Percentiles rank a stretch among this genome's conserved stretches.
Evolutionary conservation across 495 filamentous ascomycete species (phyloP).

Genomic region (Hypoxylon lienhwacheense): DNA sequence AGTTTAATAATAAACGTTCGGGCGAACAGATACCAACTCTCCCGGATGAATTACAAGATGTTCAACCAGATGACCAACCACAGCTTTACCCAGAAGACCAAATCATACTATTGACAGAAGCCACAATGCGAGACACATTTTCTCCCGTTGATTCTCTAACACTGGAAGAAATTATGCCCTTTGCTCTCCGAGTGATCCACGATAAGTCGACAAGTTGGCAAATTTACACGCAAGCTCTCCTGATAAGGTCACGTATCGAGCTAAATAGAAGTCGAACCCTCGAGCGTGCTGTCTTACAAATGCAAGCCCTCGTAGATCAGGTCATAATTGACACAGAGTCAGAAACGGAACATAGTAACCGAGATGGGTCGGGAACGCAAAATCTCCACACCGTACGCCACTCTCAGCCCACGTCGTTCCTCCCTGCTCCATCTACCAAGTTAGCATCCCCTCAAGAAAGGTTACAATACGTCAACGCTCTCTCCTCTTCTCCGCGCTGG

Average conservation of each 20-base stretch:
- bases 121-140: slow-evolving; percentile 84
- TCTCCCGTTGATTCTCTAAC: slow-evolving; percentile 82
- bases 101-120: slow-evolving; percentile 79
- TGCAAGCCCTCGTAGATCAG: slow-evolving; percentile 95
- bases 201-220: slow-evolving; percentile 97
- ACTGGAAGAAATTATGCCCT: slow-evolving; percentile 88
- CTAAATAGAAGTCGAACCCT: slow-evolving; percentile 79
- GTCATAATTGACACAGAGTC: slow-evolving; percentile 83
- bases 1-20: slow-evolving; percentile 63
- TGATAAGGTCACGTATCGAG: slow-evolving; percentile 88
- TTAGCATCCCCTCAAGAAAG: slow-evolving; percentile 75
- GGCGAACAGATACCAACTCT: slow-evolving; percentile 52
- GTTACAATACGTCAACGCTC: slow-evolving; percentile 76
- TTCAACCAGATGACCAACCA: slow-evolving; percentile 81
- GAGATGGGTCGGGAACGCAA: slow-evolving; percentile 7
- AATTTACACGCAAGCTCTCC: slow-evolving; percentile 88
- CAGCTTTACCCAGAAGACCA: slow-evolving; percentile 78
- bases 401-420: slow-evolving; percentile 67
- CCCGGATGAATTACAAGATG: slow-evolving; percentile 57
- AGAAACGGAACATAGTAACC: neutral
- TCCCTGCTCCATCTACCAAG: slow-evolving; percentile 74
- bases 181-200: slow-evolving; percentile 81
- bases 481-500: slow-evolving; percentile 86
- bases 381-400: slow-evolving; percentile 49
- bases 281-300: slow-evolving; percentile 86